These are phyloP conservation scores for Russula dissimulans DNA, from an alignment of 768 basidiomycete species.

Conservation along the genomic window DNA sequence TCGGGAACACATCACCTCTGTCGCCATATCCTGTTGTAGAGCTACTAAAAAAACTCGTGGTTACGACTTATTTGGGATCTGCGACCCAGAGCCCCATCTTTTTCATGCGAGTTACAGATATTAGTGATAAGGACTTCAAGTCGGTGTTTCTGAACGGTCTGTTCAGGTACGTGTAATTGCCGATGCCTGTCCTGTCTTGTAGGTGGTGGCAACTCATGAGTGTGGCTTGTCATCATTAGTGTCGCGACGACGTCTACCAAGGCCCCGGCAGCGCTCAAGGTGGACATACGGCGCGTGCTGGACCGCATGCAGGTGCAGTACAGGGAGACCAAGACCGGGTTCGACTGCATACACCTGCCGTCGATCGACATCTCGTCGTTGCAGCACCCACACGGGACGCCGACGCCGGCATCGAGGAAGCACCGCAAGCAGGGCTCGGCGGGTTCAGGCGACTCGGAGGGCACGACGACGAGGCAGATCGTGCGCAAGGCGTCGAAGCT, in stretches of 20 bases:
- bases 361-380: conserved; percentile 86
- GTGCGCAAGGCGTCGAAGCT: conserved; percentile 71
- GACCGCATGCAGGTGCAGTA: conserved; percentile 95
- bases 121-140: conserved; percentile 68
- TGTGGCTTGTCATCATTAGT: conserved; percentile 29
- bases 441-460: conserved; percentile 44
- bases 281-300: conserved; percentile 77
- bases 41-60: too few relatives aligned
- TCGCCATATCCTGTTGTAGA: too few relatives aligned
- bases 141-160: conserved; percentile 93
- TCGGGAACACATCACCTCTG: too few relatives aligned
- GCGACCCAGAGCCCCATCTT: too few relatives aligned
- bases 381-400: conserved; percentile 26
- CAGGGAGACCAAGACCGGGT: conserved; percentile 81
- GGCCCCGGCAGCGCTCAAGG: conserved; percentile 65
- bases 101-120: too few relatives aligned
- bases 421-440: conserved; percentile 39
- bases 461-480: conserved; percentile 40
- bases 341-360: conserved; percentile 92
- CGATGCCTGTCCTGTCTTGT: neutral
- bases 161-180: conserved; percentile 57
- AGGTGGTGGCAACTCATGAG: neutral
- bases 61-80: too few relatives aligned
- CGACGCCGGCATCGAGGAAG: conserved; percentile 26
- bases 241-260: conserved; percentile 96